Base-by-base conservation (phyloP, 2,329 filamentous ascomycete genomes). In the Colletotrichum viniferum region DNA sequence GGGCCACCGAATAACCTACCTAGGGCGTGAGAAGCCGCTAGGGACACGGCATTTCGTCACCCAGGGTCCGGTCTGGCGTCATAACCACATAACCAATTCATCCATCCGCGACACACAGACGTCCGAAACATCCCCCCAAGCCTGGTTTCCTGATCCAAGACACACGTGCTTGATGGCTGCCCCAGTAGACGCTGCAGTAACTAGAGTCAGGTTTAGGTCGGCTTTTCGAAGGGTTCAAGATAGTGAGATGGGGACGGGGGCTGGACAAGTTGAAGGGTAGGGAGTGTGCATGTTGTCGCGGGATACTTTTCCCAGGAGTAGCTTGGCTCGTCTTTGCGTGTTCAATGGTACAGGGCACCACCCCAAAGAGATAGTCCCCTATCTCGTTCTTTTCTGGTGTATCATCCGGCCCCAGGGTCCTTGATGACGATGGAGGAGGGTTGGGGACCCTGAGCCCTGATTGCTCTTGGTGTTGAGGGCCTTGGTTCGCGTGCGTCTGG, bases 11-110 rank as follows among this genome's bases (percentile, higher is more conserved):
- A 71, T 71, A 65, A 28, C 28, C 71, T 74, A 28, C 28, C 71
- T 74, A 26, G 48, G 71, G 56, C 38, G 18, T 12, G 16, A 13
- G 12, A 52, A 52, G 43, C 43, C 38, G 10, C 60, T 34, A 63
- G 21, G 12, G 10, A 56, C 38, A 61, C 69, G 69, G 69, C 55
- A 76, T 76, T 73, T 69, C 70, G 73, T 76, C 70, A 76, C 70
- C 70, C 43, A 16, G 63, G 58, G 58, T 58, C 66, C 60, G 26
- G 64, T 60, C 73, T 76, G 73, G 73, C 73, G 73, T 76, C 73
- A 76, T 69, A 55, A 28, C 30, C 28, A 36, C 73, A 76, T 69
- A 38, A 21, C 30, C 28, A 36, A 18, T 8, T 55, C 43, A 61
- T 63, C 2, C 21, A 26, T 30, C 36, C n/a, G n/a, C 32, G 43